Evolutionary conservation across 176 grass and related monocot genomes (phyloP), one percentile per base, ranked within the genome.

Genomic region (Aegilops tauschii): DNA sequence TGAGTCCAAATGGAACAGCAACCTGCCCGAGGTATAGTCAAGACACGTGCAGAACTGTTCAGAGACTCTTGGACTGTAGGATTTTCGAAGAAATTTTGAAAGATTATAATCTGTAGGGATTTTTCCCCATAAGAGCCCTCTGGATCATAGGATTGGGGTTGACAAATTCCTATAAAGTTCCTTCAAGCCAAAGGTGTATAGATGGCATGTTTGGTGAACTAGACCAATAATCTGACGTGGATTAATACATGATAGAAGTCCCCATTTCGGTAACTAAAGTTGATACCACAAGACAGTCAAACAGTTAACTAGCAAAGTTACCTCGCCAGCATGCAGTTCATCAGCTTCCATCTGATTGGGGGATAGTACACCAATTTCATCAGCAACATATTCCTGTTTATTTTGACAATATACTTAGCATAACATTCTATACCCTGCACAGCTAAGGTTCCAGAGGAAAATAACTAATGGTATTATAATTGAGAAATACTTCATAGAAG

Each of bases 331-430:
- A 37, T 92, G 93, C 16, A 98, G 90, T 89, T 92, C 92, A 29
- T 77, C 52, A 72, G 93, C 96, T 95, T 94, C 88, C 78, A 95
- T 87, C 83, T 98, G 96, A 89, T 91, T 95, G 78, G 96, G 96
- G 66, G 96, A 98, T 79, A 98, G 77, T 59, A 95, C 96, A 65
- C 96, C 96, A 87, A 98, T 92, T 92, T 98, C 96, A 73, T 98
- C 96, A 71, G 92, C 92, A 72, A 84, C 70, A 80, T 95, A 95
- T 85, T 95, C 96, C 96, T 98, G 88, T 77, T 83, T 66, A 91
- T 87, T 81, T 92, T 71, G 7, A 88, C 29, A 65, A 78, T 29
- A 87, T 77, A 8, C 49, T 91, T 78, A 94, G 83, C 58, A 87
- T 77, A 86, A 58, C 34, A 78, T 69, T 87, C 5, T 42, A 86